Conservation (phyloP, 1,284 basidiomycete genomes). For the Bondarzewia mesenterica region DNA sequence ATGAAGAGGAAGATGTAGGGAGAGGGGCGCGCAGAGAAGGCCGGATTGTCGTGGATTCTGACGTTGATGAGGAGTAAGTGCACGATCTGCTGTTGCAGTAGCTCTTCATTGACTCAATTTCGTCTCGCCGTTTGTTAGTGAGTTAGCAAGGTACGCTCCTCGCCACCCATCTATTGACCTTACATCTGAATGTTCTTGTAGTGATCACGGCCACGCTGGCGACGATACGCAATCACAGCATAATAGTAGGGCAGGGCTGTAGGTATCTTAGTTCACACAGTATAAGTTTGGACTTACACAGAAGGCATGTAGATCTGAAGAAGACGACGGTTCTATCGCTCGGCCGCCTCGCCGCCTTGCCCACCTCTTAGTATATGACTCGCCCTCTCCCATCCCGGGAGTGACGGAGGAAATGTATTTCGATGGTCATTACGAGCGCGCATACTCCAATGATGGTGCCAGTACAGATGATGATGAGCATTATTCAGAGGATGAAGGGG, state of each 20-base stretch:
- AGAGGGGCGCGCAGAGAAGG: background rate
- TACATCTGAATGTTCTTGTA: background rate
- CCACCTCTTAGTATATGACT: constrained; percentile 1
- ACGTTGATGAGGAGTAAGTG: constrained; percentile 6
- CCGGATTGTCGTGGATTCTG: background rate
- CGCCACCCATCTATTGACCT: background rate
- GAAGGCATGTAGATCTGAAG: background rate
- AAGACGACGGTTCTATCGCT: constrained; percentile 8
- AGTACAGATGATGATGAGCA: background rate
- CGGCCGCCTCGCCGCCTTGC: constrained; percentile 10
- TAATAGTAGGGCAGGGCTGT: no score
- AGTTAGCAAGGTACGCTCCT: background rate
- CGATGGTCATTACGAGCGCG: background rate
- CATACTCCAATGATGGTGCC: background rate
- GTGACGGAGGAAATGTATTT: background rate
- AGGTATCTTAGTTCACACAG: no score
- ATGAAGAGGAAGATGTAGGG: constrained; percentile 2
- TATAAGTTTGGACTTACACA: no score
- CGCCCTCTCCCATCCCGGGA: background rate
- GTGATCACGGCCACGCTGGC: background rate
- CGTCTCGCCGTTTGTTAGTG: no score
- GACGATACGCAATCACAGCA: no score
- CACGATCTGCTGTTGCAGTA: background rate
- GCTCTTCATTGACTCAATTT: no score
- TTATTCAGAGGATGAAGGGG: background rate